A percentile compares a stretch with the other conserved stretches of the same genome.
Conservation (phyloP, 2,329 filamentous ascomycete species). For the Diplocarpon mali region DNA sequence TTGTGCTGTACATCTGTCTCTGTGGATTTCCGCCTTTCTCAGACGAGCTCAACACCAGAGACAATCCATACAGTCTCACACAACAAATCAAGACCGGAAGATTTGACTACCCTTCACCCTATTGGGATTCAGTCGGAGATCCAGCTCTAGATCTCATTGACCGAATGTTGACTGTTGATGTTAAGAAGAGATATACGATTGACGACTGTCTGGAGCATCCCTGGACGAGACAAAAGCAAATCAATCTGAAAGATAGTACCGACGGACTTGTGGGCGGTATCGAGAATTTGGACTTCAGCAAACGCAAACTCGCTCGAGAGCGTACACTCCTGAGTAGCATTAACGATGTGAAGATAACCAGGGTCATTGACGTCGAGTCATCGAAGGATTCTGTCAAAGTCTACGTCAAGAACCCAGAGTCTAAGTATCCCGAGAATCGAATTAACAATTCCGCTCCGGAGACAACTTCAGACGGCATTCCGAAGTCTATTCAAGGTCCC, state of each 20-base stretch:
- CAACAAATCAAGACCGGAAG: constrained; percentile 82
- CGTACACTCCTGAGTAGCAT: constrained; percentile 74
- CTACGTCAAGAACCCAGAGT: constrained; percentile 57
- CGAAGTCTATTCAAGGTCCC: constrained; percentile 17
- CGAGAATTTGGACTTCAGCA: constrained; percentile 69
- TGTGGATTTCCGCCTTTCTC: constrained; percentile 97
- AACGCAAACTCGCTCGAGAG: constrained; percentile 68
- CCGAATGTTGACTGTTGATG: constrained; percentile 82
- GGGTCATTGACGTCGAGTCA: constrained; percentile 44
- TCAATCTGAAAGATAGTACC: constrained; percentile 70
- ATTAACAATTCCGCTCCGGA: constrained; percentile 32
- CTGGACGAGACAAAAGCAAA: constrained; percentile 60
- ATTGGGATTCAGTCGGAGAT: constrained; percentile 85
- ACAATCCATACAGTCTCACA: constrained; percentile 77
- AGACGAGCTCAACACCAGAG: constrained; percentile 71
- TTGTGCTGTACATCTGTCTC: constrained; percentile 92
- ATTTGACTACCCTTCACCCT: constrained; percentile 92
- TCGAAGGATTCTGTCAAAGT: constrained; percentile 56
- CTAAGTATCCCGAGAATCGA: constrained; percentile 31
- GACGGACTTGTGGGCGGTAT: constrained; percentile 86
- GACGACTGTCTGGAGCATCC: constrained; percentile 87
- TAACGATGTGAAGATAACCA: constrained; percentile 59
- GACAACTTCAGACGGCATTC: constrained; percentile 19
- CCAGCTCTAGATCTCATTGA: constrained; percentile 87
- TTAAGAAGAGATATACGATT: constrained; percentile 72